These are phyloP conservation scores for Diaporthe citrichinensis DNA, from an alignment of 2,329 filamentous ascomycete species.

Conservation along the genomic window DNA sequence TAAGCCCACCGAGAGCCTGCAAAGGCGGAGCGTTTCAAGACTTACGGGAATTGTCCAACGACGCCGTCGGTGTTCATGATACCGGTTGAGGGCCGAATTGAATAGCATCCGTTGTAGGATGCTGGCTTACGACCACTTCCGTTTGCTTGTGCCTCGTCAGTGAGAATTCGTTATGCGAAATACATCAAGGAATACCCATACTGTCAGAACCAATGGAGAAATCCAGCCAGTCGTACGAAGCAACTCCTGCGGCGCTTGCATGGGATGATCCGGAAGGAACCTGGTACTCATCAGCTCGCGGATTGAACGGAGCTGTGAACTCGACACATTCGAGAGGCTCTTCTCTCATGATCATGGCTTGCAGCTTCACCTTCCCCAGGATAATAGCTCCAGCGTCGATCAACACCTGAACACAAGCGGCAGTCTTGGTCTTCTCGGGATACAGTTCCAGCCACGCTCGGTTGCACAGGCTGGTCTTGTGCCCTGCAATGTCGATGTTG, in stretches of 20 bases:
- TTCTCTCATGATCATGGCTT: constrained; percentile 4
- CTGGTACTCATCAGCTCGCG: neutral
- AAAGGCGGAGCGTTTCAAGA: neutral
- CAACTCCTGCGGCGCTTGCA: neutral
- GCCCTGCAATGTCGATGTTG: neutral
- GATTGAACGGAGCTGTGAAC: constrained; percentile 4
- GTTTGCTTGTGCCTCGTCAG: neutral
- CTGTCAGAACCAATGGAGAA: constrained; percentile 11
- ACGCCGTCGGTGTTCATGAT: constrained; percentile 16
- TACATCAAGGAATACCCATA: neutral
- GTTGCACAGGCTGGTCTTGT: constrained; percentile 7
- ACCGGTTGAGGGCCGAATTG: neutral
- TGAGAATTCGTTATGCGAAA: neutral
- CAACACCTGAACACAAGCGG: neutral
- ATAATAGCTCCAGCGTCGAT: neutral
- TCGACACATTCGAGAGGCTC: neutral
- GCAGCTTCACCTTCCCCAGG: neutral
- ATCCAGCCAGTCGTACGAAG: constrained; percentile 5
- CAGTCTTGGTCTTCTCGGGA: constrained; percentile 4
- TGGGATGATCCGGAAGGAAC: neutral
- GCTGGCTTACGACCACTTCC: neutral
- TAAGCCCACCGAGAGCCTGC: neutral
- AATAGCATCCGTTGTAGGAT: constrained; percentile 14
- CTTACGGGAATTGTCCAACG: neutral
- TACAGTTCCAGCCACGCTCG: neutral